Conservation (phyloP, 2,329 filamentous ascomycete species). For the Pseudogymnoascus sp. region DNA sequence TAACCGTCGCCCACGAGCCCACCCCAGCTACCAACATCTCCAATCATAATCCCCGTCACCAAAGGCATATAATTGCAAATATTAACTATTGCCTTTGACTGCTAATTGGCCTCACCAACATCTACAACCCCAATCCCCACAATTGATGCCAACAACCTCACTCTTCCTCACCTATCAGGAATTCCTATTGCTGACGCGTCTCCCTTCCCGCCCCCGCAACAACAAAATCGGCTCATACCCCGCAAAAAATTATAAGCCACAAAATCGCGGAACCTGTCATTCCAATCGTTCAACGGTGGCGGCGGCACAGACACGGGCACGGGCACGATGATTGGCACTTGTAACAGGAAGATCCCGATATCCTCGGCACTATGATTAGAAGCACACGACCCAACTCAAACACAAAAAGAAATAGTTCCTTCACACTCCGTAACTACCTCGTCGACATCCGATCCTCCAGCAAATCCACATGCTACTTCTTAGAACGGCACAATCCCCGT, state of each 20-base stretch:
- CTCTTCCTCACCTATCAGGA: not conserved
- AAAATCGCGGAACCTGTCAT: not conserved
- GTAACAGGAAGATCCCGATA: not conserved
- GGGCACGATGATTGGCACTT: not conserved
- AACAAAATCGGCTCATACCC: not conserved
- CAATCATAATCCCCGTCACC: not conserved
- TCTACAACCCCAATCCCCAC: not conserved
- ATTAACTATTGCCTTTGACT: not conserved
- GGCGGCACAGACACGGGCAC: not conserved
- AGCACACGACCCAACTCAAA: not conserved
- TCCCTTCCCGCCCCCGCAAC: not conserved
- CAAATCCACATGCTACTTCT: not conserved
- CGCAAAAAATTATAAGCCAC: not conserved
- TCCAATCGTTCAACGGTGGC: not conserved
- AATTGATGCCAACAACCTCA: not conserved
- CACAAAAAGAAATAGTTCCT: not conserved
- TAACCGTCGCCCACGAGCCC: not conserved
- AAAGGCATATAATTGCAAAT: not conserved
- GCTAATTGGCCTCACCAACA: not conserved
- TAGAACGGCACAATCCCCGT: not conserved
- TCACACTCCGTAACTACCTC: not conserved
- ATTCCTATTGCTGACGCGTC: not conserved
- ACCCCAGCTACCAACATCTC: not conserved
- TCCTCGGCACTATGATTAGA: not conserved
- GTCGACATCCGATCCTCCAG: not conserved